Evolutionary conservation across 148 eudicot species (phyloP).

Genomic region (Camellia lanceoleosa): DNA sequence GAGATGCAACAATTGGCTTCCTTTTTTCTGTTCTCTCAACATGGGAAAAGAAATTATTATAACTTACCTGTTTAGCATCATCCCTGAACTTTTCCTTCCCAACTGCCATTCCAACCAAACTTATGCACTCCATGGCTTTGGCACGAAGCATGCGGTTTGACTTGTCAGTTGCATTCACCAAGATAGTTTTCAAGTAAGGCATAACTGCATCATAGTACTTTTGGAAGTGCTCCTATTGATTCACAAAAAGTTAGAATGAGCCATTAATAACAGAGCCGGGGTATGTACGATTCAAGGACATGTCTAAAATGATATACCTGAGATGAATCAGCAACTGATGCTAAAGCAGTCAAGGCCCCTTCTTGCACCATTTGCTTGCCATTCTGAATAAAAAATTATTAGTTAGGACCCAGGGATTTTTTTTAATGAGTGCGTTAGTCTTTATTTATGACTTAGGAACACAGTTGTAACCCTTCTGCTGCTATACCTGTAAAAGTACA

Average conservation of each 20-base stretch:
- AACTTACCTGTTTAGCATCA: constrained; percentile 87
- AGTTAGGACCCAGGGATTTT: neutral
- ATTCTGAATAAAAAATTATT: constrained; percentile 44
- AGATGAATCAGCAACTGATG: constrained; percentile 96
- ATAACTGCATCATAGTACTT: constrained; percentile 91
- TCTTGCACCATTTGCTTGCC: constrained; percentile 98
- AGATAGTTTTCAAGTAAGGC: constrained; percentile 85
- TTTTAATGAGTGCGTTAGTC: neutral
- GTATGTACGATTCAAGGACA: neutral
- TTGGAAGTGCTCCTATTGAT: constrained; percentile 80
- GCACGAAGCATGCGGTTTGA: constrained; percentile 94
- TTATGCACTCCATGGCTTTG: constrained; percentile 96
- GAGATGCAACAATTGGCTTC: neutral
- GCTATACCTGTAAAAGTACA: constrained; percentile 69
- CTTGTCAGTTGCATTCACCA: constrained; percentile 86
- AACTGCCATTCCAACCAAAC: constrained; percentile 99
- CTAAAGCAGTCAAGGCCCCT: constrained; percentile 94
- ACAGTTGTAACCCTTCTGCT: neutral
- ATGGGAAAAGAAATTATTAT: neutral
- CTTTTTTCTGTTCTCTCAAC: neutral
- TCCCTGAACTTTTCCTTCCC: constrained; percentile 99
- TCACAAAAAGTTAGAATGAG: constrained; percentile 12
- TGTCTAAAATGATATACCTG: constrained; percentile 41
- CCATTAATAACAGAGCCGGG: constrained; percentile 2
- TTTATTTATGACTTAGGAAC: neutral